Evolutionary conservation across 208 protist species (phyloP), one percentile per base, ranked within the genome.

Genomic region (Leishmania tarentolae): DNA sequence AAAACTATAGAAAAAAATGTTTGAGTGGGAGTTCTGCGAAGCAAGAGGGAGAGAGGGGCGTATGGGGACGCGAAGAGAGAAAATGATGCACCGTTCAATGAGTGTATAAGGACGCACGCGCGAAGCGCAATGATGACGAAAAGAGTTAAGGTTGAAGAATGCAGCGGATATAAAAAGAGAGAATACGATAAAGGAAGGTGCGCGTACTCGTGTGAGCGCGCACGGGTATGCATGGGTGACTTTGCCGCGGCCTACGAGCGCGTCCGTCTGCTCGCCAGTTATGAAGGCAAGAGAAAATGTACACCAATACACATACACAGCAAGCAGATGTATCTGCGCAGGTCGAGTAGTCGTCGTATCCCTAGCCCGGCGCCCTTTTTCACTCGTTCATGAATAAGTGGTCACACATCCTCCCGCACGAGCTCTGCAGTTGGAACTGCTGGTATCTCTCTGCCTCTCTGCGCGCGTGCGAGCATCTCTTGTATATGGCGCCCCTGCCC

Each of bases 131-230:
- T 52, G 13, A 15, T 52, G 47, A 15, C 24, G 24, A 31, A 13
- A 37, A 13, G 11, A 37, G 56, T 61, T 21, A 21, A 15, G 13
- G 9, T n/a, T 6, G 56, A n/a, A 31, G 56, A 6, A 24, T 31
- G n/a, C 56, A 61, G 56, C 19, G 24, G 56, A n/a, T 15, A 70
- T 46, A 46, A 44, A 69, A 56, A 40, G 63, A 76, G 66, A 80
- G 61, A 69, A 21, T 3, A 52, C 2, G 40, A 44, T 3, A n/a
- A 74, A 44, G 69, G 69, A 74, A 52, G 40, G n/a, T 31, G 69
- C n/a, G 69, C 69, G 40, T 74, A 35, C 57, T 46, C 44, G 19
- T 69, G 21, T 70, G 21, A 61, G 15, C 40, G 28, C 42, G 13
- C 37, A 17, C 57, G 17, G 11, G 47, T 50, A 28, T 42, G 15